Conservation (phyloP, 805 yeast genomes). For the Schwanniomyces vanrijiae region DNA sequence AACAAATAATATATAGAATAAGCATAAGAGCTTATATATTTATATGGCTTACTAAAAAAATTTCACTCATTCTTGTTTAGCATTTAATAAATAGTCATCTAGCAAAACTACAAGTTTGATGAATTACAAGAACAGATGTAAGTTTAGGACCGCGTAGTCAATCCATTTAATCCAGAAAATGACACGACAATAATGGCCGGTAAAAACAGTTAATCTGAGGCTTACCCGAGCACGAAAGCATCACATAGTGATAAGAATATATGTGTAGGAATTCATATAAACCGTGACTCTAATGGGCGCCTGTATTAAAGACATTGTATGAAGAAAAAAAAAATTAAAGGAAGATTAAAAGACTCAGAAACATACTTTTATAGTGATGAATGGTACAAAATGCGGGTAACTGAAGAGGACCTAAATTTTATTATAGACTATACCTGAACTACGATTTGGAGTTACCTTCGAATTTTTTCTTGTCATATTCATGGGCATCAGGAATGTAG, state of each 20-base stretch:
- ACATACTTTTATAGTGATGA: constrained; percentile 10
- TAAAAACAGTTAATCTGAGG: constrained; percentile 69
- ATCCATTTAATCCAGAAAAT: constrained; percentile 33
- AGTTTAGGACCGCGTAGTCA: constrained; percentile 76
- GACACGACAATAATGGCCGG: constrained; percentile 61
- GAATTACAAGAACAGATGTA: constrained; percentile 37
- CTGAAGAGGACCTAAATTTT: neutral
- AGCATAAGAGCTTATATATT: too few relatives aligned
- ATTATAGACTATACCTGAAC: constrained; percentile 1
- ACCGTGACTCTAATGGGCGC: constrained; percentile 86
- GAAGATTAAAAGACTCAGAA: constrained; percentile 1
- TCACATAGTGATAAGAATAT: constrained; percentile 46
- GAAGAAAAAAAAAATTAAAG: constrained; percentile 20
- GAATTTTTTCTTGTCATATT: constrained; percentile 47
- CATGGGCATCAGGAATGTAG: constrained; percentile 58
- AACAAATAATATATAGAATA: too few relatives aligned
- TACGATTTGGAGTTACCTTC: constrained; percentile 9
- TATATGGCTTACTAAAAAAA: neutral
- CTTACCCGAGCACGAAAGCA: constrained; percentile 90
- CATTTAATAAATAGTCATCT: too few relatives aligned
- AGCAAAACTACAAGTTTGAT: too few relatives aligned
- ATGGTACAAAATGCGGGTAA: neutral
- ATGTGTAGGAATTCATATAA: constrained; percentile 49
- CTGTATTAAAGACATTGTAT: constrained; percentile 52
- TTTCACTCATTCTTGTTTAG: too few relatives aligned